Percentiles rank a stretch among this genome's conserved stretches.
These are phyloP conservation scores for Pythium grandisporangium DNA, from an alignment of 352 stramenopile species.

Conservation along the genomic window DNA sequence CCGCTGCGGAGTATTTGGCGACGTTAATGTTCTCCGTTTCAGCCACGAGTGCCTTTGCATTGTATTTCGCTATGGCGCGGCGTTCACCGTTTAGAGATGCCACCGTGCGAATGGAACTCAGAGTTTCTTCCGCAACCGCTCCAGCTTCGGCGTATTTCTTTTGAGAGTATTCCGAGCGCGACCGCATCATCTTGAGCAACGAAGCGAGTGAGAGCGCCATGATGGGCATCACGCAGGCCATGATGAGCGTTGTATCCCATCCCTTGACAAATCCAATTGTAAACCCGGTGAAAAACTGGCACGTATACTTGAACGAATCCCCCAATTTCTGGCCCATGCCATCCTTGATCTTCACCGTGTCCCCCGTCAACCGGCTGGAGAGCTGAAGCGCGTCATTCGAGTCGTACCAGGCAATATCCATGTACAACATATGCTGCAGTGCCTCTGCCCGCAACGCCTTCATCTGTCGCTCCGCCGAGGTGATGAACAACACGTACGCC, in stretches of 20 bases:
- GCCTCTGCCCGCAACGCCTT: not conserved
- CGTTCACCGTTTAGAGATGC: constrained; percentile 14
- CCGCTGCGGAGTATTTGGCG: constrained; percentile 9
- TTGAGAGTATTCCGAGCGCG: constrained; percentile 1
- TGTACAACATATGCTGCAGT: constrained; percentile 5
- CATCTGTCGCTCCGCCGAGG: not conserved
- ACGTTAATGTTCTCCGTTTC: constrained; percentile 19
- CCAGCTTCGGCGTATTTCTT: constrained; percentile 4
- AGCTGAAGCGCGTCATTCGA: constrained; percentile 3
- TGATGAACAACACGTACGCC: not conserved
- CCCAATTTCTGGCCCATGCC: constrained; percentile 7
- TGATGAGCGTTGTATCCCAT: constrained; percentile 11
- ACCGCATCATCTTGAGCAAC: constrained; percentile 3
- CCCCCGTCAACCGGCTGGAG: not conserved
- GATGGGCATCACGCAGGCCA: constrained; percentile 10
- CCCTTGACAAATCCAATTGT: constrained; percentile 9
- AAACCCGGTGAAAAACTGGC: constrained; percentile 9
- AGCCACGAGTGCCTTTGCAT: constrained; percentile 6
- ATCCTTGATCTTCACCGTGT: not conserved
- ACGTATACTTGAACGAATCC: constrained; percentile 6
- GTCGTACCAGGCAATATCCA: constrained; percentile 5
- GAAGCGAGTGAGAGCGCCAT: constrained; percentile 7
- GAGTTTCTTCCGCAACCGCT: constrained; percentile 9
- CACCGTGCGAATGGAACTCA: constrained; percentile 14
- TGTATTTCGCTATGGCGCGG: constrained; percentile 8